Evolutionary conservation across 805 yeast species (phyloP).

Genomic region (Alloascoidea africana): DNA sequence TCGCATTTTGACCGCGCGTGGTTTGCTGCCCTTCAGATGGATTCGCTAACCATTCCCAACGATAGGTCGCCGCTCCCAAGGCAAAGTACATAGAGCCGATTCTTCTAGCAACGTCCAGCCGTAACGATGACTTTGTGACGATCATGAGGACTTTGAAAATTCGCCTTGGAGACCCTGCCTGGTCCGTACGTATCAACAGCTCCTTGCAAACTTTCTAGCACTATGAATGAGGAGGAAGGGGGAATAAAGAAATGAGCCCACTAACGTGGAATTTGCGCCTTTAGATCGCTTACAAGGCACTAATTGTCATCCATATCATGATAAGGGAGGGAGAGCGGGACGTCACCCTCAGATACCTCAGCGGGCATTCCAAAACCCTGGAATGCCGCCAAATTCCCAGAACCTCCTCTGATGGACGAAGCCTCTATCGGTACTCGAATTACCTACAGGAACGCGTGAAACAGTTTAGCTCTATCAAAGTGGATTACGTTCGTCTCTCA

Average conservation of each 20-base stretch:
- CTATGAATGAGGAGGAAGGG: background rate
- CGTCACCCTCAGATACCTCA: constrained; percentile 48
- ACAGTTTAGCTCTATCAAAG: constrained; percentile 46
- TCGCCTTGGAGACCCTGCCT: constrained; percentile 65
- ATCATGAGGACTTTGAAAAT: constrained; percentile 49
- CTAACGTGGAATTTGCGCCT: background rate
- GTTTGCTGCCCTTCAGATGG: too few species aligned
- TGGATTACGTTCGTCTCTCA: constrained; percentile 61
- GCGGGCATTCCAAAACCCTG: constrained; percentile 34
- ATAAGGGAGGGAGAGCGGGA: constrained; percentile 81
- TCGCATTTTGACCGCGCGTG: background rate
- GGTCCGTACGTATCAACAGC: constrained; percentile 38
- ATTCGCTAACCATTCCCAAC: constrained; percentile 12
- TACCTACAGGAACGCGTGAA: constrained; percentile 56
- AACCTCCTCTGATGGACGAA: constrained; percentile 31
- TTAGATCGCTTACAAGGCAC: constrained; percentile 61
- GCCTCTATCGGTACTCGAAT: constrained; percentile 49
- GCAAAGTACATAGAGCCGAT: constrained; percentile 93
- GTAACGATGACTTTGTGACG: constrained; percentile 44
- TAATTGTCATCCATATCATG: constrained; percentile 80
- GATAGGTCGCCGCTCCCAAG: constrained; percentile 87
- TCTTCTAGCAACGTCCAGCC: constrained; percentile 46
- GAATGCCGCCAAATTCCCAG: constrained; percentile 22
- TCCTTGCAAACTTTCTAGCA: too few species aligned
- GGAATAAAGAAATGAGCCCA: background rate